Evolutionary conservation across 345 rosid genomes (phyloP).

Genomic region (Acer campestre): DNA sequence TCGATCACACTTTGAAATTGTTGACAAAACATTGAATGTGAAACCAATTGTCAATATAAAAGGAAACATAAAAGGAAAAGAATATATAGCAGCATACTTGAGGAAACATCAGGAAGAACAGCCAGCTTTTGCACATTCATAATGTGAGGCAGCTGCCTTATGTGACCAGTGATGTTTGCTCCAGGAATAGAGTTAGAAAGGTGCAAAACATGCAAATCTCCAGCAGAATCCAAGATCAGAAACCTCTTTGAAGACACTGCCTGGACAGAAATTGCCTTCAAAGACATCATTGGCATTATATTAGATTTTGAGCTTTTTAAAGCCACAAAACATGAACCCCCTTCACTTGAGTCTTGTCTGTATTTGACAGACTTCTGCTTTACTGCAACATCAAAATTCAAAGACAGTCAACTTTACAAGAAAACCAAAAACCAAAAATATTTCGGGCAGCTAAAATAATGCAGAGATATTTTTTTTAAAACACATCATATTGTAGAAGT

Average conservation of each 20-base stretch:
- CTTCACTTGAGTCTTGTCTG: conserved; percentile 48
- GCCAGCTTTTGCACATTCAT: conserved; percentile 76
- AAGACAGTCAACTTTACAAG: conserved; percentile 20
- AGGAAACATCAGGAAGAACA: conserved; percentile 58
- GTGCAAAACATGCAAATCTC: conserved; percentile 58
- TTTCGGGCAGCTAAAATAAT: background rate
- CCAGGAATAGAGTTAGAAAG: conserved; percentile 40
- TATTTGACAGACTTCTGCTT: conserved; percentile 52
- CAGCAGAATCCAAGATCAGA: conserved; percentile 60
- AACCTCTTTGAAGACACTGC: conserved; percentile 56
- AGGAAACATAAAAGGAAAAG: conserved; percentile 12
- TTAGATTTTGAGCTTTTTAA: conserved; percentile 40
- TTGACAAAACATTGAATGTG: background rate
- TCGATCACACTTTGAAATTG: background rate
- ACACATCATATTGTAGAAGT: conserved; percentile 16
- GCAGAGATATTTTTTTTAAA: background rate
- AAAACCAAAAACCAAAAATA: conserved; percentile 7
- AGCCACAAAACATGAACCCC: conserved; percentile 46
- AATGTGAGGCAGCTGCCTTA: conserved; percentile 55
- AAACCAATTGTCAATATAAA: conserved; percentile 9
- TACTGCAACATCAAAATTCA: conserved; percentile 45
- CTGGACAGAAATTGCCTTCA: conserved; percentile 61
- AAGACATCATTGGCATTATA: conserved; percentile 21
- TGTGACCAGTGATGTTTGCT: conserved; percentile 40
- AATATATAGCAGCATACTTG: conserved; percentile 49